Evolutionary conservation across 1,139 yeast genomes (phyloP).

Genomic region (Saccharomyces pastorianus): DNA sequence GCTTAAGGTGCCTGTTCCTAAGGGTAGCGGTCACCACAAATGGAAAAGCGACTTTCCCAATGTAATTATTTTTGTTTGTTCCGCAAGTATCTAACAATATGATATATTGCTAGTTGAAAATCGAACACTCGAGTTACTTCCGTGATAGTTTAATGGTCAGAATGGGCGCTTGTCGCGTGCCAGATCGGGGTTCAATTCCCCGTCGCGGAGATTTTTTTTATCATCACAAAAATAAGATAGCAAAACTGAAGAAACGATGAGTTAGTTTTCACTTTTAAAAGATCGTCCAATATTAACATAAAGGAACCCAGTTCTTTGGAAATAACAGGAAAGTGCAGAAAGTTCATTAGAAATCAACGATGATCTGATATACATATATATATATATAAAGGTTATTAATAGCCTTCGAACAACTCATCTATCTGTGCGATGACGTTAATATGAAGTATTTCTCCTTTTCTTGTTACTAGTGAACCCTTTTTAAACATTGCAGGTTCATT

Average conservation of each 20-base stretch:
- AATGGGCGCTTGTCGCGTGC: slow-evolving; percentile 36
- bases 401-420: slow-evolving; percentile 32
- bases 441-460: slow-evolving; percentile 42
- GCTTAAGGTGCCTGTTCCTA: too few relatives aligned
- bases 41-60: too few relatives aligned
- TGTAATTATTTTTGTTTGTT: too few relatives aligned
- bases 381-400: slow-evolving; percentile 4
- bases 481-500: slow-evolving; percentile 80
- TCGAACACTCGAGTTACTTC: not conserved
- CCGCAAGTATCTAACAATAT: too few relatives aligned
- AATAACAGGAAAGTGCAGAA: not conserved
- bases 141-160: slow-evolving; percentile 35
- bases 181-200: slow-evolving; percentile 36
- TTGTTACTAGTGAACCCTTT: slow-evolving; percentile 70
- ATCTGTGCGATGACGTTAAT: slow-evolving; percentile 34
- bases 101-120: too few relatives aligned
- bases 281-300: too few relatives aligned
- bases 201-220: slow-evolving; percentile 31
- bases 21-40: too few relatives aligned
- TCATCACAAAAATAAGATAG: too few relatives aligned
- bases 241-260: not conserved
- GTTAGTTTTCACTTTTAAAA: too few relatives aligned
- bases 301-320: not conserved
- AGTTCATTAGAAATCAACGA: not conserved
- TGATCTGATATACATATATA: not conserved